Evolutionary conservation across 2,329 filamentous ascomycete species (phyloP), one percentile per base, ranked within the genome.

Genomic region (Phoma sp.): DNA sequence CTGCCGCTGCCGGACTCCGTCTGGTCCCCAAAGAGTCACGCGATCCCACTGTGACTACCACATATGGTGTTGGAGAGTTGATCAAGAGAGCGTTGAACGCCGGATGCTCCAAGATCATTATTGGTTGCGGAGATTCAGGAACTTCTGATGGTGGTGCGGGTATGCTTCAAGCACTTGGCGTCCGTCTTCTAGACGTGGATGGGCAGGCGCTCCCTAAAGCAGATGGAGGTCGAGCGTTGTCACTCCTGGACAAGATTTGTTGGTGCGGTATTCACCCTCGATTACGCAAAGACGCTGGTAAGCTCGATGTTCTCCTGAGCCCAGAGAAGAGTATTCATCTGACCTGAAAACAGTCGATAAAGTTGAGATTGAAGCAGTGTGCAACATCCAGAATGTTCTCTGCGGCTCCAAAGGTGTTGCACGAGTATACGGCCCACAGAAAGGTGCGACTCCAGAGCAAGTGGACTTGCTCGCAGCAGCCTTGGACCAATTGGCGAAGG

Each of bases 91-190:
- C 81, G 2, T 65, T 84, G 3, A 76, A 81, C 47, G 71, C 74
- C 43, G 81, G 81, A 1, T 79, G 74, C 8, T 70, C 70, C 8
- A 76, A 75, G 7, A 80, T 84, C 41, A 71, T 84, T 7, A 67
- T 84, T 21, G 82, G 82, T 1, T 84, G 81, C 60, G 82, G 81
- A 32, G 82, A 84, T 62, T 84, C 81, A 3, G 82, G 81, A 5
- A 84, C 81, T 5, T 82, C 80, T 33, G 82, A 84, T 55, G 82
- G 80, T 6, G 82, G 81, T 13, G 78, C 79, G 0, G 82, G 82
- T 13, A 83, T 84, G 81, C 77, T 82, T 8, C 81, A 84, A 58
- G 81, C 81, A 2, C 75, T 84, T 6, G 82, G 82, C 4, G 81
- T 74, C 3, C 73, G 73, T 2, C 72, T 84, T 15, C 55, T 80